Base-by-base conservation (phyloP, 108 stramenopile species). In the Nitzschia palea region DNA sequence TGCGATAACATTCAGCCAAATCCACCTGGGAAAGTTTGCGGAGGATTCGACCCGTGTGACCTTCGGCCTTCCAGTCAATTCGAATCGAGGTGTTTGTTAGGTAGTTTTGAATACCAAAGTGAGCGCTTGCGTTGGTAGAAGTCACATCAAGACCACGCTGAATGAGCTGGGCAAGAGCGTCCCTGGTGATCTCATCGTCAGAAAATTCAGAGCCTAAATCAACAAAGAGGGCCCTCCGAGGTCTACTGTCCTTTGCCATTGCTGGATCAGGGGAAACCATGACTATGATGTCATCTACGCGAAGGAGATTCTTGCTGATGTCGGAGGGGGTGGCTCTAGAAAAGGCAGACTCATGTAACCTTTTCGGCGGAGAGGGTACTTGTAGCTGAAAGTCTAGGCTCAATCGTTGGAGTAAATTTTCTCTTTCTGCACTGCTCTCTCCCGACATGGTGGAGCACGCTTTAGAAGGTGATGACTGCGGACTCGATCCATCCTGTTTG, bases 51-150 rank as follows among this genome's bases (percentile, higher is more conserved):
- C 27, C 35, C 2, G 84, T 80, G 22, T 67, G 23, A 17, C 74
- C 73, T 43, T 80, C 69, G 4, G 77, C 32, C 34, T 78, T 85
- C 84, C 84, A 85, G 0, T 67, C 56, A 22, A 76, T 69, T 2
- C 34, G n/a, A 20, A 32, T 4, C 30, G 35, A 15, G 5, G 28
- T 15, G 4, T 32, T 33, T 5, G 59, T 27, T 14, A 35, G 20
- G 10, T 52, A 20, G 23, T 29, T 22, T 28, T 14, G 8, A 20
- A 61, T 4, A 9, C 18, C 10, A 36, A 61, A 4, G 5, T 60
- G 48, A 18, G 51, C 60, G 28, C 44, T 50, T n/a, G 55, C 31
- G 31, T 71, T 66, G 45, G 68, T 64, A 6, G 48, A 45, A 10
- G 47, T 58, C 18, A 69, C 44, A 10, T 73, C 60, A 12, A 80